phyloP scores from a whole-genome alignment of 441 rosid genomes.

The Euphorbia schlechtendalii region DNA sequence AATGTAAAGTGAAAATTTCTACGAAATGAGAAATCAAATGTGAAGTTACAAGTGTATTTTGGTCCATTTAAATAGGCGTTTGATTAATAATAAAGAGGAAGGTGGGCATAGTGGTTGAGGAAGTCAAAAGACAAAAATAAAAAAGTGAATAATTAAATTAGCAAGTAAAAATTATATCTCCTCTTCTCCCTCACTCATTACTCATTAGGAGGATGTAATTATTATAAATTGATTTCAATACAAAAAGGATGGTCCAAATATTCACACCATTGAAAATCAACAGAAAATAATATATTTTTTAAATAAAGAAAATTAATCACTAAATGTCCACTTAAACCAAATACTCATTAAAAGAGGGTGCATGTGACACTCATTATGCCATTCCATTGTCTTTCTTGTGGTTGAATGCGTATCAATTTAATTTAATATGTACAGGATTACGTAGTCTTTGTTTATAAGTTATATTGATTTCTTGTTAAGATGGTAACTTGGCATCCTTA shows the following conservation, averaged over 20 bases:
- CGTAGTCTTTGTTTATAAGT: slow-evolving; percentile 29
- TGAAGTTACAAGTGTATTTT: slow-evolving; percentile 1
- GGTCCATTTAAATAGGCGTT: not conserved
- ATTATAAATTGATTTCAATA: slow-evolving; percentile 5
- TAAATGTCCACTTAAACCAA: slow-evolving; percentile 34
- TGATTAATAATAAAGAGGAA: not conserved
- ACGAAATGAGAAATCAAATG: slow-evolving; percentile 4
- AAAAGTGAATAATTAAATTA: no score
- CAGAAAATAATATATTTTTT: not conserved
- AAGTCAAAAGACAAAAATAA: slow-evolving; percentile 31
- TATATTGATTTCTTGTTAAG: slow-evolving; percentile 22
- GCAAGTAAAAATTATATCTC: not conserved
- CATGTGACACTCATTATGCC: slow-evolving; percentile 56
- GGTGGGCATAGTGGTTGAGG: slow-evolving; percentile 1
- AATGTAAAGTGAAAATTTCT: slow-evolving; percentile 20
- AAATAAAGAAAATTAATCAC: slow-evolving; percentile 4
- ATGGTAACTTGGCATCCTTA: slow-evolving; percentile 13
- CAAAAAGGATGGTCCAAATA: slow-evolving; percentile 19
- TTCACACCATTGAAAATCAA: not conserved
- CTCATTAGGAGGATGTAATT: slow-evolving; percentile 19
- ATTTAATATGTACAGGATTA: slow-evolving; percentile 8
- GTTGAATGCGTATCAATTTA: slow-evolving; percentile 25
- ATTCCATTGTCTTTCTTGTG: slow-evolving; percentile 48
- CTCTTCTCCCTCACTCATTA: not conserved
- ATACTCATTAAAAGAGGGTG: slow-evolving; percentile 32